These are phyloP conservation scores for Eucalyptus sp. DNA, from an alignment of 345 rosid species.

Conservation along the genomic window DNA sequence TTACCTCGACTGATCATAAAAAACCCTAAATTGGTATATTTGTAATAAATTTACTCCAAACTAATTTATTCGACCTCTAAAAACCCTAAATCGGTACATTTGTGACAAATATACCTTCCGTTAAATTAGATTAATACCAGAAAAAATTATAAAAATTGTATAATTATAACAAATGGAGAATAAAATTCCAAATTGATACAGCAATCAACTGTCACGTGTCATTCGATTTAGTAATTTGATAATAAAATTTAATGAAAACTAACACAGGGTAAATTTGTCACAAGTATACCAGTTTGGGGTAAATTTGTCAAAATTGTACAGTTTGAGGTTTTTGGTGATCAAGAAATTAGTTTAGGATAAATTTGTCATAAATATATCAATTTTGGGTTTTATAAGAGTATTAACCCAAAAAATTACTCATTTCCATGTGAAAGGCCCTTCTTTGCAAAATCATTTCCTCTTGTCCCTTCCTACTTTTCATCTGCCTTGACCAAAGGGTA, in stretches of 20 bases:
- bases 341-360: too few relatives aligned
- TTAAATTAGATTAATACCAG: too few relatives aligned
- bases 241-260: too few relatives aligned
- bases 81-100: rapidly evolving
- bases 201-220: rapidly evolving
- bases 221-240: too few relatives aligned
- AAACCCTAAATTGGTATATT: too few relatives aligned
- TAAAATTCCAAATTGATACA: rapidly evolving
- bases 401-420: background rate
- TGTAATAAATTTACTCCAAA: too few relatives aligned
- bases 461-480: background rate
- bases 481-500: background rate
- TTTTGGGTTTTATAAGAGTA: rapidly evolving
- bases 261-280: rapidly evolving
- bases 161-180: too few relatives aligned
- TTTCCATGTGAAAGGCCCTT: background rate
- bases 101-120: rapidly evolving
- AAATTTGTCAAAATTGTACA: rapidly evolving
- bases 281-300: rapidly evolving
- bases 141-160: too few relatives aligned
- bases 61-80: too few relatives aligned
- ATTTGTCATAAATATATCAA: rapidly evolving
- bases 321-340: rapidly evolving
- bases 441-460: background rate
- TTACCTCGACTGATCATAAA: too few relatives aligned